Base-by-base conservation (phyloP, 257 asterid species). In the Nicotiana paniculata region DNA sequence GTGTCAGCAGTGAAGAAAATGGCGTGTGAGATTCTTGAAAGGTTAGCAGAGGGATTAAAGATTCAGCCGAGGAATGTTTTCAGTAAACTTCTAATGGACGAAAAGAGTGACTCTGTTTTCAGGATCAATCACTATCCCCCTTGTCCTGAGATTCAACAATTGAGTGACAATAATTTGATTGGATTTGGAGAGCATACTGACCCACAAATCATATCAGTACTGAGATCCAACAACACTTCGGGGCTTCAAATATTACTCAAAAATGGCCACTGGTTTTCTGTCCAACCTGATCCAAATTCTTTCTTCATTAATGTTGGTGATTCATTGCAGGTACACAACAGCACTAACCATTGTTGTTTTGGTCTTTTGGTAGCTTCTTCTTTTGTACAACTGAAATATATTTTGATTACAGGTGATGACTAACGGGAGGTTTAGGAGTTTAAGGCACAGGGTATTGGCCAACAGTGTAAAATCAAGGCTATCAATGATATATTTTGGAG, bases 161-260 rank as follows among this genome's bases (percentile, higher is more conserved):
- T 69, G 11, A 79, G 66, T 54, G 89, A 48, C 1, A 26, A 53
- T 8, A 62, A 64, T 32, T 32, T 63, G 77, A 77, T 86, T 21
- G 89, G 89, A 10, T 86, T 86, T 6, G 89, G 89, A 77, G 87
- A 81, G 48, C 89, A 86, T 59, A 86, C 89, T 32, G 89, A 86
- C 59, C 88, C 88, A 1, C 88, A 86, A 62, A 51, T 86, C 79
- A 86, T 86, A 17, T 86, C 88, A 11, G 85, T 83, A 2, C 57
- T 86, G 11, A 62, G 89, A 43, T 86, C 89, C 16, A 86, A 86
- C 82, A 70, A 81, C 48, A 81, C 86, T 0, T 68, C 84, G 0
- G 89, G 89, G 6, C 85, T 86, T 0, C 87, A 86, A 77, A 86
- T 83, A n/a, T 77, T 64, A 7, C 74, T 86, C 11, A 77, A 69